Evolutionary conservation across 768 basidiomycete genomes (phyloP).

Genomic region (Hydnomerulius pinastri): DNA sequence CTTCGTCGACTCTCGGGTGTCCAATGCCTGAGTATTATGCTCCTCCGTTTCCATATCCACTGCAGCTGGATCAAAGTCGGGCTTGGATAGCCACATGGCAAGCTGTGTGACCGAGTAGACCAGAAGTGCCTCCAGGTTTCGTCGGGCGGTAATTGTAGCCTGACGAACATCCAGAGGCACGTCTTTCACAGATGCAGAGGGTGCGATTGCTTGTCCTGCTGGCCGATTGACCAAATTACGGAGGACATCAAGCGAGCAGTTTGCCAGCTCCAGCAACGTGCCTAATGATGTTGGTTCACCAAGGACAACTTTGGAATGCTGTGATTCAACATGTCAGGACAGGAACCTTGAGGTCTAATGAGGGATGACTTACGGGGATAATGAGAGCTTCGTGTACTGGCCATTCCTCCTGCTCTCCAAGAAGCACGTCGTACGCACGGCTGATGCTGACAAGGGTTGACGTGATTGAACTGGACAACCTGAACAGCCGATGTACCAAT

Average conservation of each 20-base stretch:
- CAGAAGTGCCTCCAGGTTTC: conserved; percentile 66
- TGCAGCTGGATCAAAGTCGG: conserved; percentile 55
- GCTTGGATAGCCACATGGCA: conserved; percentile 75
- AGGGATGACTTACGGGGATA: conserved; percentile 58
- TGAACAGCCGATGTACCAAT: conserved; percentile 71
- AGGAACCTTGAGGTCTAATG: not conserved
- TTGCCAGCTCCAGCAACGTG: conserved; percentile 83
- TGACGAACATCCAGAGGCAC: conserved; percentile 50
- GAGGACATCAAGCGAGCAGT: conserved; percentile 73
- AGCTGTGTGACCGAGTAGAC: conserved; percentile 78
- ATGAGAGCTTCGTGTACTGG: conserved; percentile 65
- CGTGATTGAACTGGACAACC: conserved; percentile 68
- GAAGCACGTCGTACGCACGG: conserved; percentile 65
- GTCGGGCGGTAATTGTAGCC: conserved; percentile 56
- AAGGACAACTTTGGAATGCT: conserved; percentile 86
- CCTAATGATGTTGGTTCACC: conserved; percentile 84
- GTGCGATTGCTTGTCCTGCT: conserved; percentile 53
- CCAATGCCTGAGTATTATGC: conserved; percentile 14
- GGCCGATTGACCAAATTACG: conserved; percentile 66
- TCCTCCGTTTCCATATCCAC: conserved; percentile 51
- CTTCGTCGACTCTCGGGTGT: conserved; percentile 29
- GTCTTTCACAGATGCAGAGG: conserved; percentile 31
- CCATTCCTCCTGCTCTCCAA: conserved; percentile 71
- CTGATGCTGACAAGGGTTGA: conserved; percentile 71
- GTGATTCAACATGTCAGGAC: not conserved